A percentile compares a stretch with the other conserved stretches of the same genome.
Conservation (phyloP, 768 basidiomycete species). For the Sistotremastrum suecicum region DNA sequence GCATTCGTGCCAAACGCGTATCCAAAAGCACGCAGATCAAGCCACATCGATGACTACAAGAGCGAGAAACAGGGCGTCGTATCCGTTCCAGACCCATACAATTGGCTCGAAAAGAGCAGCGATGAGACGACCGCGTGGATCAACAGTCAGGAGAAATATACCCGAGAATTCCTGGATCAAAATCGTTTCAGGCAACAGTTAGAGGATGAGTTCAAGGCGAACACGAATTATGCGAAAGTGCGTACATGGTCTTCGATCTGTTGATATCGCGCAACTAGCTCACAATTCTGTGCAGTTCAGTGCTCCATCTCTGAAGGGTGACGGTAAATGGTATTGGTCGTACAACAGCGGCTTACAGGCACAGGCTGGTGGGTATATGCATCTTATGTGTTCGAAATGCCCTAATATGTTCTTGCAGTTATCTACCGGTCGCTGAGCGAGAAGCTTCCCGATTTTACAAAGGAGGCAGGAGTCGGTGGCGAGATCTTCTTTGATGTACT, state of each 20-base stretch:
- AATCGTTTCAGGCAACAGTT: constrained; percentile 44
- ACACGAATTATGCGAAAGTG: constrained; percentile 40
- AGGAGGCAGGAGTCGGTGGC: constrained; percentile 28
- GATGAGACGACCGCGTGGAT: constrained; percentile 56
- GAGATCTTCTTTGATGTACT: constrained; percentile 73
- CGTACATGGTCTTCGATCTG: constrained; percentile 1
- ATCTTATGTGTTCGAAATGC: neutral
- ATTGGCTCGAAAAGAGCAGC: constrained; percentile 55
- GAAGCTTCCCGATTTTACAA: constrained; percentile 38
- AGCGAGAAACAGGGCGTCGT: constrained; percentile 50
- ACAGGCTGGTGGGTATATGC: constrained; percentile 28
- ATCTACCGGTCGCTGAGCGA: constrained; percentile 44
- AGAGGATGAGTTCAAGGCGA: constrained; percentile 41
- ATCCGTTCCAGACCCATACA: constrained; percentile 53
- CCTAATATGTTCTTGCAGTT: constrained; percentile 22
- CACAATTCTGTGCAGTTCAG: constrained; percentile 32
- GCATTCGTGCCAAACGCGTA: constrained; percentile 46
- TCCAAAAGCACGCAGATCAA: constrained; percentile 48
- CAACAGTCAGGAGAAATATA: constrained; percentile 42
- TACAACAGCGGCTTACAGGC: constrained; percentile 67
- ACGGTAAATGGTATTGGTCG: constrained; percentile 70
- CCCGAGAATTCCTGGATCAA: constrained; percentile 45
- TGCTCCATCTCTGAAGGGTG: constrained; percentile 43
- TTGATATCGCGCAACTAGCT: neutral
- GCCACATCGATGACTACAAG: constrained; percentile 56